Base-by-base conservation (phyloP, 1,284 basidiomycete species). In the Leccinum insolens region DNA sequence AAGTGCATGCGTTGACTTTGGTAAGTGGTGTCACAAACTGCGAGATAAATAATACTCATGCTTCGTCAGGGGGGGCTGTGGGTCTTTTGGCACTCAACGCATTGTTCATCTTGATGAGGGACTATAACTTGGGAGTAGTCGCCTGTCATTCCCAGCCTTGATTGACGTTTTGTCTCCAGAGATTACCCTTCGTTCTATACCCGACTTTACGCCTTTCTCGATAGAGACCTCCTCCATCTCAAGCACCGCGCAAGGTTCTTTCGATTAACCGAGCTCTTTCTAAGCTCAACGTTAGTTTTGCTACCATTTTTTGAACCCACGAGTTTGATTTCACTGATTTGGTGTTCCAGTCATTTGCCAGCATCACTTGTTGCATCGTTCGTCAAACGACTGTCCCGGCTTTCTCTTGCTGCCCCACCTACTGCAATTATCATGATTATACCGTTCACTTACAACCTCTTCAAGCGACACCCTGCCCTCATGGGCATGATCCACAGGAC, bases 101-200 rank as follows among this genome's bases (percentile, higher is more conserved):
- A 1, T 81, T 99, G 63, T 99, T 96, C 77, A 88, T 92, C 7
- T 85, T 99, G 69, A 98, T 99, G 81, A 92, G 89, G 64, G 89
- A 95, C 66, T 96, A 98, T 79, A 98, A 99, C 76, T 84, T 99
- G 95, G 94, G 73, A 76, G 93, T 84, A 55, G 55, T 52, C 55
- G 8, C 37, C 67, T 15, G 28, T 61, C 5, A 14, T 55, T 25
- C 44, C 15, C 15, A 11, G 61, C 31, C 11, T 59, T 39, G 61
- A 17, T 68, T 71, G 62, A 68, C 22, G 11, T 37, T 3, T 60
- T 15, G 20, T 46, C 44, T 62, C 25, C 68, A 96, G 95, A 39
- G 96, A 99, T 77, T 99, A 98, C 76, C 97, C 98, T 4, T 91
- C 90, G 9, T 99, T 99, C 81, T 99, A 98, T 83, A 93, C 90